Conservation (phyloP, 2,329 filamentous ascomycete genomes). For the Ceratocystis albifundus region DNA sequence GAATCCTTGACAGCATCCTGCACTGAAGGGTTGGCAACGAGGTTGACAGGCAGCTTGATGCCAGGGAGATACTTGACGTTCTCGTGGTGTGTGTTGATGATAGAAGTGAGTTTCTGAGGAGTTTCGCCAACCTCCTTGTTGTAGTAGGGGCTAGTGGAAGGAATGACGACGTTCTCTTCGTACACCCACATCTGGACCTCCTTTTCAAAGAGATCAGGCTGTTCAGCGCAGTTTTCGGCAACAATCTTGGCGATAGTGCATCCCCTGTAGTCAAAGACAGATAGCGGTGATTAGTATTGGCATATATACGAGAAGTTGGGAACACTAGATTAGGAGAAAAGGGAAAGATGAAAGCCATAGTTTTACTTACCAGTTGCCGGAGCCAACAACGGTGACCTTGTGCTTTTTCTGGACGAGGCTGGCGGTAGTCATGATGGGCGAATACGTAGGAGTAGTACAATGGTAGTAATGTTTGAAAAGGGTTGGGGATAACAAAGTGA, state of each 20-base stretch:
- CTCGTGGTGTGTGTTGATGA: slow-evolving; percentile 90
- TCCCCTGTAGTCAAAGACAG: slow-evolving; percentile 47
- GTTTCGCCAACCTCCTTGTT: slow-evolving; percentile 49
- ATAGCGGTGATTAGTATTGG: neutral
- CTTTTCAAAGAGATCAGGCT: slow-evolving; percentile 72
- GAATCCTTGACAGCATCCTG: slow-evolving; percentile 70
- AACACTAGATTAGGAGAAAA: neutral
- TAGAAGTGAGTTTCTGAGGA: slow-evolving; percentile 72
- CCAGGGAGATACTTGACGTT: slow-evolving; percentile 97
- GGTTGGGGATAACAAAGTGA: neutral
- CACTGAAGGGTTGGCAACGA: slow-evolving; percentile 73
- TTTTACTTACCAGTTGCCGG: slow-evolving; percentile 73
- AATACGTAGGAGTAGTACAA: neutral
- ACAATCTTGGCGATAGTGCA: slow-evolving; percentile 96
- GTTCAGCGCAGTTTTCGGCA: slow-evolving; percentile 73
- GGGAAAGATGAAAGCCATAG: neutral
- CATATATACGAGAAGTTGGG: neutral
- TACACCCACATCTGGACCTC: slow-evolving; percentile 98
- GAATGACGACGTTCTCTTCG: slow-evolving; percentile 74
- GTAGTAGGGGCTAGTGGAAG: slow-evolving; percentile 62
- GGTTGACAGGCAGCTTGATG: slow-evolving; percentile 69
- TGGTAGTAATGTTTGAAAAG: neutral
- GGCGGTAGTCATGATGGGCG: slow-evolving; percentile 29
- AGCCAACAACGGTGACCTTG: slow-evolving; percentile 88
- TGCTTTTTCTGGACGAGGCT: slow-evolving; percentile 57